phyloP scores from a whole-genome alignment of 2,329 filamentous ascomycete genomes.

The Cercospora berteroae region DNA sequence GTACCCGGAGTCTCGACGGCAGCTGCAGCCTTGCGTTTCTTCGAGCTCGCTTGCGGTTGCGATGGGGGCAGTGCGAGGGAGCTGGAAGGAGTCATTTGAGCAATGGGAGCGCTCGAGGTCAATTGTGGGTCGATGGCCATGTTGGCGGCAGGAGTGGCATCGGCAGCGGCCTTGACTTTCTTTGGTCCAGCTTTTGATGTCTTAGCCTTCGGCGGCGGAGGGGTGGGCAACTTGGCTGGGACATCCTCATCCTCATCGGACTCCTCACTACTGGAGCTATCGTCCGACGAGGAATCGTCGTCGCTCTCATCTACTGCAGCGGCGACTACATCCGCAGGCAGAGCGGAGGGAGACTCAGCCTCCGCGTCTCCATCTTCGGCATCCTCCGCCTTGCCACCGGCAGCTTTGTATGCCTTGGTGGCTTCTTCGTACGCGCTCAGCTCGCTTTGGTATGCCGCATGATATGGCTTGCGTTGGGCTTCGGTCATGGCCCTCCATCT shows the following conservation, averaged over 20 bases:
- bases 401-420: slow-evolving; percentile 57
- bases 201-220: slow-evolving; percentile 33
- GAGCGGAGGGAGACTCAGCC: slow-evolving; percentile 16
- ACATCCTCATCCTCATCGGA: slow-evolving; percentile 32
- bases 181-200: slow-evolving; percentile 38
- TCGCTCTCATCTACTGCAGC: slow-evolving; percentile 28
- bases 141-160: slow-evolving; percentile 28
- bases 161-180: slow-evolving; percentile 30
- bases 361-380: slow-evolving; percentile 26
- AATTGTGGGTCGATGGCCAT: slow-evolving; percentile 8
- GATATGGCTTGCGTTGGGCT: slow-evolving; percentile 68
- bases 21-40: slow-evolving; percentile 34
- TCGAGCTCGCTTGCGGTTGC: slow-evolving; percentile 19
- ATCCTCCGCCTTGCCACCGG: slow-evolving; percentile 38
- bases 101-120: background rate
- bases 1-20: slow-evolving; percentile 23
- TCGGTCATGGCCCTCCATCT: slow-evolving; percentile 79
- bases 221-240: slow-evolving; percentile 35
- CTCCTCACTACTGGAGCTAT: slow-evolving; percentile 22
- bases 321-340: slow-evolving; percentile 22
- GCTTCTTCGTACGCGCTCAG: slow-evolving; percentile 57
- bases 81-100: slow-evolving; percentile 18
- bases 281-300: slow-evolving; percentile 15
- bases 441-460: slow-evolving; percentile 57
- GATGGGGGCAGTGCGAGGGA: slow-evolving; percentile 21